Percentiles rank a stretch among this genome's conserved stretches.
These are phyloP conservation scores for Phytophthora crassamura DNA, from an alignment of 352 stramenopile genomes.

Conservation along the genomic window DNA sequence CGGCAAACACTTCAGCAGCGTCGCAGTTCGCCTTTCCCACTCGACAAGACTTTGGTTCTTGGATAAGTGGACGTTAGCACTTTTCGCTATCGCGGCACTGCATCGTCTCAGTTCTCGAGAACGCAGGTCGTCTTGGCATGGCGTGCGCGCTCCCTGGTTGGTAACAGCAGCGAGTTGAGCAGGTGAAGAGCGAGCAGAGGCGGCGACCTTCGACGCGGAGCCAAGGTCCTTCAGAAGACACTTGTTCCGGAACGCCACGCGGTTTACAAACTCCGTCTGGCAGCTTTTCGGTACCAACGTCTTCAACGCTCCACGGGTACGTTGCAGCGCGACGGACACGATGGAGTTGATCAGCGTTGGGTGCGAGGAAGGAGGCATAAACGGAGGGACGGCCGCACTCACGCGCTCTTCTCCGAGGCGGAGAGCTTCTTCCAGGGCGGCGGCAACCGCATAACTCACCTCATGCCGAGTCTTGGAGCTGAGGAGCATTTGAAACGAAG, in stretches of 20 bases:
- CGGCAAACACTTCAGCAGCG: slow-evolving; percentile 17
- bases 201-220: slow-evolving; percentile 5
- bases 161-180: not conserved
- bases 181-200: not conserved
- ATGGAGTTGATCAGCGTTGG: slow-evolving; percentile 45
- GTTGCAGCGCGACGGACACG: slow-evolving; percentile 40
- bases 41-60: slow-evolving; percentile 11
- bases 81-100: slow-evolving; percentile 22
- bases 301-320: slow-evolving; percentile 36
- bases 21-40: slow-evolving; percentile 23
- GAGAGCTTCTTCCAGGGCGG: slow-evolving; percentile 41
- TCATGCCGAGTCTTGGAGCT: slow-evolving; percentile 39
- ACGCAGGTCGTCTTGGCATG: not conserved
- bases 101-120: slow-evolving; percentile 29
- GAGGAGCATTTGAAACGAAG: slow-evolving; percentile 50
- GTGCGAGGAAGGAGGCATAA: slow-evolving; percentile 51
- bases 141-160: slow-evolving; percentile 1
- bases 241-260: slow-evolving; percentile 48
- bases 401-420: slow-evolving; percentile 44
- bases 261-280: slow-evolving; percentile 61
- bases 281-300: slow-evolving; percentile 51
- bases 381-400: slow-evolving; percentile 31
- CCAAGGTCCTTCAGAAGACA: slow-evolving; percentile 47
- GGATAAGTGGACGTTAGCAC: not conserved
- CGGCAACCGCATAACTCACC: slow-evolving; percentile 29